Evolutionary conservation across 192 early-diverging fungal species (phyloP).

Genomic region (Coemansia sp.): DNA sequence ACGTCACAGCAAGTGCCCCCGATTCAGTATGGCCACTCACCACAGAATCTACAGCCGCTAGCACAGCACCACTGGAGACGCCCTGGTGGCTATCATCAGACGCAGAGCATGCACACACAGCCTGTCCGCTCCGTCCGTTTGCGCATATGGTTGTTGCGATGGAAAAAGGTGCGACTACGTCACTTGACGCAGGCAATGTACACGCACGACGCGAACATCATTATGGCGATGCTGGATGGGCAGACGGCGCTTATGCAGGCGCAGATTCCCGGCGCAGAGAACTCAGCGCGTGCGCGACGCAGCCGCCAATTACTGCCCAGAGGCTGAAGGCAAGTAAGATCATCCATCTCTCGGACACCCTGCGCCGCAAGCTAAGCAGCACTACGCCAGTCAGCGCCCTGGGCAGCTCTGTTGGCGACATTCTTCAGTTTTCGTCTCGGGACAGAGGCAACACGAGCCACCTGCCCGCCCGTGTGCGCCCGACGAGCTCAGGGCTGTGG

Average conservation of each 20-base stretch:
- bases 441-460: background rate
- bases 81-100: constrained; percentile 54
- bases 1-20: background rate
- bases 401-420: constrained; percentile 31
- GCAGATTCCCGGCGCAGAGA: constrained; percentile 5
- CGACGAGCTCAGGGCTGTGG: constrained; percentile 42
- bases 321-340: constrained; percentile 29
- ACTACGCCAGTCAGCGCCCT: constrained; percentile 16
- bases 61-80: background rate
- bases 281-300: constrained; percentile 13
- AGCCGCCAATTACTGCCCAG: constrained; percentile 17
- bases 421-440: constrained; percentile 25
- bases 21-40: background rate
- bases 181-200: constrained; percentile 3
- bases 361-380: constrained; percentile 49
- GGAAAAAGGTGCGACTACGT: background rate
- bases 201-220: constrained; percentile 2
- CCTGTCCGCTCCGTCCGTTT: constrained; percentile 53
- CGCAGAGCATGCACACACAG: constrained; percentile 50
- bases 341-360: constrained; percentile 44
- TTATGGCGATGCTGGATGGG: constrained; percentile 5
- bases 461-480: constrained; percentile 20
- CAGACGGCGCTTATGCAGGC: constrained; percentile 6
- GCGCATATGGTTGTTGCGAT: constrained; percentile 54
- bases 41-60: background rate